Evolutionary conservation across 177 flowering plant species (phyloP).

Genomic region (Vitis hybrid): DNA sequence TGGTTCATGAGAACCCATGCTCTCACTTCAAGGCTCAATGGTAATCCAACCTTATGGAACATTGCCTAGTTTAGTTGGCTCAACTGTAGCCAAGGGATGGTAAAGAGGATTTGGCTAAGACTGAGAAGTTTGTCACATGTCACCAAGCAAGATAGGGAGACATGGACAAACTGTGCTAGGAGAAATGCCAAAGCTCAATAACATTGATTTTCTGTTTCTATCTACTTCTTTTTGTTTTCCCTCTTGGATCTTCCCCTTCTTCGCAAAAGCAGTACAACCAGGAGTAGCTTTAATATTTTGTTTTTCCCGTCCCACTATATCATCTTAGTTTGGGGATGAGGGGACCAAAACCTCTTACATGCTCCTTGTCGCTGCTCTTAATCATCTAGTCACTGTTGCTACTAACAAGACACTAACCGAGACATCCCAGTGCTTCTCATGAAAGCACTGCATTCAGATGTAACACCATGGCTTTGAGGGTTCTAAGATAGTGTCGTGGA

Average conservation of each 20-base stretch:
- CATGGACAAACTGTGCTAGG: slow-evolving; percentile 30
- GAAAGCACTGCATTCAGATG: background rate
- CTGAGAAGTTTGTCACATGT: slow-evolving; percentile 20
- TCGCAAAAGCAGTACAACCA: background rate
- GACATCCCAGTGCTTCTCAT: slow-evolving; percentile 5
- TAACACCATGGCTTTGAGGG: background rate
- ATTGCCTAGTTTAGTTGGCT: slow-evolving; percentile 10
- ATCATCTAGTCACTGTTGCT: slow-evolving; percentile 17
- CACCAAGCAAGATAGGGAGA: slow-evolving; percentile 18
- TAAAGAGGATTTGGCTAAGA: background rate
- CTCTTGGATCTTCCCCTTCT: slow-evolving; percentile 12
- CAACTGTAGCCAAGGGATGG: slow-evolving; percentile 6
- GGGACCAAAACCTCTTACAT: slow-evolving; percentile 20
- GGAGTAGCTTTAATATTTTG: slow-evolving; percentile 1
- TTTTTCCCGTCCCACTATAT: slow-evolving; percentile 14
- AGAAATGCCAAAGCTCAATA: slow-evolving; percentile 16
- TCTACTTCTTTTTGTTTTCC: slow-evolving; percentile 23
- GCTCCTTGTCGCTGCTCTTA: slow-evolving; percentile 18
- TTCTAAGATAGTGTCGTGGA: slow-evolving; percentile 8
- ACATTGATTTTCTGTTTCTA: slow-evolving; percentile 13
- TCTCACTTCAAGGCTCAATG: background rate
- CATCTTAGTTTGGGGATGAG: slow-evolving; percentile 1
- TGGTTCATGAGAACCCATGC: background rate
- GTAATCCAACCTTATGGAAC: background rate
- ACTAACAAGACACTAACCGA: slow-evolving; percentile 8